Base-by-base conservation (phyloP, 768 basidiomycete species). In the Kwoniella sp. region DNA sequence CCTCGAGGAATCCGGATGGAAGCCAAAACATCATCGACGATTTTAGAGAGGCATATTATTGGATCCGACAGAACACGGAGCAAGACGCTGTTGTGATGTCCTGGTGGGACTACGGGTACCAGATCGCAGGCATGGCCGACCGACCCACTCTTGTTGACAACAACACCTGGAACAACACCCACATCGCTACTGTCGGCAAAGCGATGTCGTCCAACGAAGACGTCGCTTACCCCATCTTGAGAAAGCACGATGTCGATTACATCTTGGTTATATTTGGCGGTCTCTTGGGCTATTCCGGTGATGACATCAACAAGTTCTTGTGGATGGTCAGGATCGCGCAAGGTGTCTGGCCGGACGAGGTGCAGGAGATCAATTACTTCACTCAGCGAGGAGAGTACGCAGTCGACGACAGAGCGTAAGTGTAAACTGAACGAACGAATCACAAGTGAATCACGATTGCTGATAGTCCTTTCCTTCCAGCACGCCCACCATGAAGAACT, bases 31-130 rank as follows among this genome's bases (percentile, higher is more conserved):
- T 98, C 74, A 98, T 99, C 74, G 96, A 99, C 76, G 96, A 99
- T 81, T 99, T 97, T 88, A 86, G 96, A 64, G 96, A 98, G 83
- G 96, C 96, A 13, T 98, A 99, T 81, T 97, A 98, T 77, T 99
- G 96, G 96, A 81, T 99, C 54, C 85, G 96, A 58, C 90, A 94
- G 82, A 99, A 98, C 82, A 99, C 96, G 1, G 85, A 89, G 4
- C 84, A 93, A 80, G 89, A 91, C 66, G 88, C 93, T 4, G 94
- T 98, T 31, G 89, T 98, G 26, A 94, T 95, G 93, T 92, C 90
- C 66, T 99, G 96, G 96, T 98, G 96, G 96, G 96, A 98, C 83
- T 99, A 98, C 72, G 96, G 95, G 29, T 98, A 99, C 79, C 95
- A 98, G 82, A 97, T 98, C 76, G 96, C 96, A 45, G 96, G 96